Conservation (phyloP, 2,329 filamentous ascomycete species). For the Graphiopsis chlorocephala region DNA sequence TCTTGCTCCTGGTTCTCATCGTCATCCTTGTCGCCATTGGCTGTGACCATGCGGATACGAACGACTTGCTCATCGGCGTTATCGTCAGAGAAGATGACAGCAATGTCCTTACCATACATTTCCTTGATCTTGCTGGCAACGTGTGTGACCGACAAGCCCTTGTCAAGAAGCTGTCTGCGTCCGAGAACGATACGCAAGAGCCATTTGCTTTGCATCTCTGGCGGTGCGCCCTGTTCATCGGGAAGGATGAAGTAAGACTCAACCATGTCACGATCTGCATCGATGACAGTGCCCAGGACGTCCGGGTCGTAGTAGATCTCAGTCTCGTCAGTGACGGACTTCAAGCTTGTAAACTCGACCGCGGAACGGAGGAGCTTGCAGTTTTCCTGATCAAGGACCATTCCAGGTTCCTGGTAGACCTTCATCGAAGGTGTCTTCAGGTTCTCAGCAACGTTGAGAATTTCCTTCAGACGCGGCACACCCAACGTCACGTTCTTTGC, state of each 20-base stretch:
- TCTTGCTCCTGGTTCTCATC: conserved; percentile 79
- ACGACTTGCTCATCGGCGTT: conserved; percentile 95
- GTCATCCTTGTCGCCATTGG: conserved; percentile 47
- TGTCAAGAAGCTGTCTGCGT: conserved; percentile 92
- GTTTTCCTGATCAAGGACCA: conserved; percentile 66
- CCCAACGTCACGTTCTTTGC: conserved; percentile 99
- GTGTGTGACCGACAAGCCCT: conserved; percentile 85
- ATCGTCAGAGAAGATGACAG: conserved; percentile 95
- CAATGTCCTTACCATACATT: conserved; percentile 78
- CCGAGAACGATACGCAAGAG: conserved; percentile 89
- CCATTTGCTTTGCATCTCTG: conserved; percentile 79
- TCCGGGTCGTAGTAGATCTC: conserved; percentile 98
- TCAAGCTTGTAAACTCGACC: conserved; percentile 91
- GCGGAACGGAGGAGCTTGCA: conserved; percentile 83
- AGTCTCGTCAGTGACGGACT: conserved; percentile 84
- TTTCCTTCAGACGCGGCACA: conserved; percentile 98
- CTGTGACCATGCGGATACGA: conserved; percentile 63
- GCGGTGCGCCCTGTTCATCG: conserved; percentile 67
- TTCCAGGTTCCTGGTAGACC: conserved; percentile 70
- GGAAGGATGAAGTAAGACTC: conserved; percentile 96
- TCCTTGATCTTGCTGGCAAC: conserved; percentile 88
- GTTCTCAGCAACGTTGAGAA: conserved; percentile 94
- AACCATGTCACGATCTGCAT: conserved; percentile 87
- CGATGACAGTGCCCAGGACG: conserved; percentile 78
- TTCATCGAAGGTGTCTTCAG: conserved; percentile 99